Evolutionary conservation across 306 rosid species (phyloP), one percentile per base, ranked within the genome.

Genomic region (Cucurbita moschata): DNA sequence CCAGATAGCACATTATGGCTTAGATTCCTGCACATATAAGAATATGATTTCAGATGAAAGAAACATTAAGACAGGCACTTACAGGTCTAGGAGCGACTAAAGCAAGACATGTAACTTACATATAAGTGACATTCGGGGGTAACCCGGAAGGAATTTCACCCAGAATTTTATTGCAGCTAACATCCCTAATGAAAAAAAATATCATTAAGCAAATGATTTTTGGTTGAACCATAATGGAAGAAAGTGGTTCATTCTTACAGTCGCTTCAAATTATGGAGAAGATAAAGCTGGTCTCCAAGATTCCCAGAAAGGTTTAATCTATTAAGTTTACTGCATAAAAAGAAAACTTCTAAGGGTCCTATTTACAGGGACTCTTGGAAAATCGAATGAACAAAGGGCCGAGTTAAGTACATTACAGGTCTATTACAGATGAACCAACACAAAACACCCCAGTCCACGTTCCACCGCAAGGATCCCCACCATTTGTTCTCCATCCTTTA

Each of bases 401-500:
- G 76, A 52, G 14, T 50, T 37, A 57, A 16, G 67, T 30, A 73
- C 58, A 73, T 86, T 91, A 90, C 99, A 94, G 85, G 83, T 87
- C 79, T 73, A 91, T 79, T 66, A 94, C 83, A 46, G 97, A 89
- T 42, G 99, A 83, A 2, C 86, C 91, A 79, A 77, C 84, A 82
- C 97, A 94, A 49, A 81, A 83, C 23, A 91, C 95, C 80, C 99
- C 99, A 6, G 73, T 76, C 99, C 97, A 94, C 77, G 87, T 82
- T 79, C 91, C 92, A 76, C 60, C 86, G 70, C 99, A 94, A 75
- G 99, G 99, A 84, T 94, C 96, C 56, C 70, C 80, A 39, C 90
- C 84, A 44, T 85, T 78, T 38, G 39, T 39, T 82, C 76, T 81
- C 98, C 97, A 94, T 59, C 90, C 88, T 60, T 76, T 78, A 76